phyloP scores from a whole-genome alignment of 768 basidiomycete genomes.

The Dentipellis sp. region DNA sequence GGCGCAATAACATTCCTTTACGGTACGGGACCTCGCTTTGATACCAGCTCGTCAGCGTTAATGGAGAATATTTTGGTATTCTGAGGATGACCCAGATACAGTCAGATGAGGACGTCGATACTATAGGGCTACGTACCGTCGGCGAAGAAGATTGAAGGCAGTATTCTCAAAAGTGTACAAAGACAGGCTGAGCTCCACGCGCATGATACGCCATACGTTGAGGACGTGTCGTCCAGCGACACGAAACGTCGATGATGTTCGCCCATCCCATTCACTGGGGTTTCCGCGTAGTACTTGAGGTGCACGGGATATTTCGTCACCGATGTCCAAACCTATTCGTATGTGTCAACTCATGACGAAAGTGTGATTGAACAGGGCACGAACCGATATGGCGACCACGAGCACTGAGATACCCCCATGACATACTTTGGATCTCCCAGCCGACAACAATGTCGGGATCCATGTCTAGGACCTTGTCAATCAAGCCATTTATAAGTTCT shows the following conservation, averaged over 20 bases:
- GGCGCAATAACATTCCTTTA: constrained; percentile 42
- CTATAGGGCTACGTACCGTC: constrained; percentile 40
- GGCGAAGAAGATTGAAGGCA: constrained; percentile 68
- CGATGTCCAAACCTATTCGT: constrained; percentile 55
- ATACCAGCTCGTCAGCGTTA: constrained; percentile 52
- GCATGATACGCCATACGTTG: constrained; percentile 89
- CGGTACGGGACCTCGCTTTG: constrained; percentile 55
- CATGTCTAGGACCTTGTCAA: constrained; percentile 64
- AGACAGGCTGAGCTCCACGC: constrained; percentile 67
- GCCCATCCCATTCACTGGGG: constrained; percentile 61
- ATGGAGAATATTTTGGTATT: constrained; percentile 10
- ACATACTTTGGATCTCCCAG: constrained; percentile 83
- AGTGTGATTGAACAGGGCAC: constrained; percentile 4
- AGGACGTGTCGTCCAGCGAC: constrained; percentile 85
- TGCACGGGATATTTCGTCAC: constrained; percentile 71
- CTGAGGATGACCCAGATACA: constrained; percentile 2
- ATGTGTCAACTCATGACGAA: background rate
- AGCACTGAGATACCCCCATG: constrained; percentile 86
- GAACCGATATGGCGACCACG: constrained; percentile 55
- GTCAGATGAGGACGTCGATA: background rate
- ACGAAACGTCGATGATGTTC: constrained; percentile 74
- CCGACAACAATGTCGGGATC: constrained; percentile 91
- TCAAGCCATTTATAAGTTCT: constrained; percentile 67
- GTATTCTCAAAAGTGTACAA: constrained; percentile 89
- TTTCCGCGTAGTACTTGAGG: constrained; percentile 31